Base-by-base conservation (phyloP, 2,329 filamentous ascomycete genomes). In the Nemania bipapillata region DNA sequence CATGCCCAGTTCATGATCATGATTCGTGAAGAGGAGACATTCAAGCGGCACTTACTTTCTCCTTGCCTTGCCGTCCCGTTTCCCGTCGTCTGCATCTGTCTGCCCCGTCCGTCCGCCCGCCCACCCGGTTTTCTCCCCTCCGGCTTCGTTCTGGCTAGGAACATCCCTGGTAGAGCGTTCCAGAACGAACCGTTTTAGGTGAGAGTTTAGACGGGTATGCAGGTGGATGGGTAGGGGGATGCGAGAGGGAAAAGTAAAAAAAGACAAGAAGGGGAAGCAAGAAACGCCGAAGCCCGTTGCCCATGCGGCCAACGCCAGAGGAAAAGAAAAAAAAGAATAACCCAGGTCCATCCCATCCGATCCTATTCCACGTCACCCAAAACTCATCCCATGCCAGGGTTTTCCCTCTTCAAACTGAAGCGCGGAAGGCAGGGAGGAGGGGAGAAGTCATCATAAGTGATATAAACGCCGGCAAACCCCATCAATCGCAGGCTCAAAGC, bases 1-100 rank as follows among this genome's bases (percentile, higher is more conserved):
- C 60, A 52, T 63, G 26, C 50, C 32, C 28, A 42, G 42, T 35
- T 66, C 64, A 63, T 67, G 65, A 67, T 63, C 65, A 59, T 66
- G 28, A 61, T n/a, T 61, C 57, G 30, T 60, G 26, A 54, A 47
- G 24, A 40, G 52, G 17, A 64, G 45, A 35, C 26, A 32, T 22
- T 11, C 24, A 12, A 12, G 22, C 15, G 12, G 22, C 26, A 22
- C 3, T 42, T 24, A 30, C 5, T 11, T 20, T 47, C 20, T 8
- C 28, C 7, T 58, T 30, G 5, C 42, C 30, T 42, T 54, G n/a
- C 56, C 17, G 6, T 52, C 52, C 60, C 42, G 11, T 61, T 49
- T 8, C 28, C 24, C 5, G 3, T 42, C 35, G 12, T 35, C 37
- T 17, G 37, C 15, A 42, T 42, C n/a, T n/a, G n/a, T n/a, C n/a